Conservation (phyloP, 2,329 filamentous ascomycete species). For the Alternaria arborescens region DNA sequence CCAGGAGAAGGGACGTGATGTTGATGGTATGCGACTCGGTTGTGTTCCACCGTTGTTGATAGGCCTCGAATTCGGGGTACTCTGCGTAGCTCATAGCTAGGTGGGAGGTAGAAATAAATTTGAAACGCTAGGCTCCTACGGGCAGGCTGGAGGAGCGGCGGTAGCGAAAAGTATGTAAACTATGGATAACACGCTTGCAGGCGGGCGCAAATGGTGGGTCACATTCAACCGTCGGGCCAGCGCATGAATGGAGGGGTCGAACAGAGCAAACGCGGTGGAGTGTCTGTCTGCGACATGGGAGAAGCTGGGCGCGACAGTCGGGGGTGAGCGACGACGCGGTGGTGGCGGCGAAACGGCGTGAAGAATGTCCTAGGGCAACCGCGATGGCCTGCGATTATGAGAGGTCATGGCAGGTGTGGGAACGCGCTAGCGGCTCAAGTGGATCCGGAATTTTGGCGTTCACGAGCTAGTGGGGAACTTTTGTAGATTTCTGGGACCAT, state of each 20-base stretch:
- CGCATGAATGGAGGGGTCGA: constrained; percentile 32
- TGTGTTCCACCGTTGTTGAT: constrained; percentile 24
- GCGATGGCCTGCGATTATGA: constrained; percentile 17
- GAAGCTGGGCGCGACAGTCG: constrained; percentile 18
- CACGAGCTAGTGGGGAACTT: constrained; percentile 23
- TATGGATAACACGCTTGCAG: constrained; percentile 9
- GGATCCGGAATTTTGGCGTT: constrained; percentile 24
- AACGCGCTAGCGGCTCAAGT: constrained; percentile 18
- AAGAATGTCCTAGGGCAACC: constrained; percentile 18
- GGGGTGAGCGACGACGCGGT: constrained; percentile 20
- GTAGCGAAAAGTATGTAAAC: constrained; percentile 22
- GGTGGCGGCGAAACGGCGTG: constrained; percentile 23
- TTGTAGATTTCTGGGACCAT: constrained; percentile 10
- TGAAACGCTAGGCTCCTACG: constrained; percentile 9
- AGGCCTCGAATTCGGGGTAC: constrained; percentile 29
- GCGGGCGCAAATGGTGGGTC: constrained; percentile 11
- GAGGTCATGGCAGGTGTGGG: constrained; percentile 22
- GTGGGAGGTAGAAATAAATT: constrained; percentile 19
- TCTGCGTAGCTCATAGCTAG: constrained; percentile 34
- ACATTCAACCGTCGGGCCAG: constrained; percentile 47
- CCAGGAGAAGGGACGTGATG: constrained; percentile 29
- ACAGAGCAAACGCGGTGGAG: constrained; percentile 40
- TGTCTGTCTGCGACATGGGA: constrained; percentile 48
- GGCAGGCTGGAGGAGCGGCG: constrained; percentile 5
- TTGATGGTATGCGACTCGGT: constrained; percentile 18